Evolutionary conservation across 2,329 filamentous ascomycete genomes (phyloP), one percentile per base, ranked within the genome.

Genomic region (Coleophoma crateriformis): DNA sequence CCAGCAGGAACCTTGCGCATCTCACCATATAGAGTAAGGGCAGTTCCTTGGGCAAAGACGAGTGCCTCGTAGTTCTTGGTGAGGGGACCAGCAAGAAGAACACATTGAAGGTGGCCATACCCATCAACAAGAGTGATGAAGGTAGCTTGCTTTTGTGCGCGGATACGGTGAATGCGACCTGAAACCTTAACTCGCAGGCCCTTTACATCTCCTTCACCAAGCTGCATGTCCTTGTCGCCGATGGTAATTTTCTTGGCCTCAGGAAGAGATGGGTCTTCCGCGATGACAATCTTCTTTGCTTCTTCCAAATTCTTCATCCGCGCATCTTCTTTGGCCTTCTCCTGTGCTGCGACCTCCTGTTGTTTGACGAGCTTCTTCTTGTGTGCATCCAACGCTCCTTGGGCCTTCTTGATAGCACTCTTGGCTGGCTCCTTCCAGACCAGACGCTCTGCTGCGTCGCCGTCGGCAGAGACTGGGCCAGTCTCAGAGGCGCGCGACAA

Each of bases 101-200:
- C 79, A 64, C 89, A 91, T 74, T 96, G 90, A 67, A 97, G 76
- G 63, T 85, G 84, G 48, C 87, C 88, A 63, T 91, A 88, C 51
- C 91, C 91, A 65, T 95, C 89, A 55, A 84, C 78, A 55, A 96
- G 74, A n/a, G 86, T 92, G 64, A 96, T 77, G 70, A 96, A 96
- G 49, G 90, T 84, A 56, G 89, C 81, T 64, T 88, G 85, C 71
- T 92, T 94, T 71, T 96, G 91, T 53, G 80, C 77, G 54, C 89
- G 81, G 67, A 91, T 73, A 51, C 88, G 82, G 71, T 95, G 89
- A 48, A 96, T 88, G 58, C 90, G 81, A 49, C 91, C 91, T 56
- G 85, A 80, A 19, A 96, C 87, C 59, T 84, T 82, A 51, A 95
- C 88, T 48, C 90, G 79, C 40, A 84, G 84, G 55, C 88, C 89